Evolutionary conservation across 345 rosid species (phyloP).

Genomic region (Aegle marmelos): DNA sequence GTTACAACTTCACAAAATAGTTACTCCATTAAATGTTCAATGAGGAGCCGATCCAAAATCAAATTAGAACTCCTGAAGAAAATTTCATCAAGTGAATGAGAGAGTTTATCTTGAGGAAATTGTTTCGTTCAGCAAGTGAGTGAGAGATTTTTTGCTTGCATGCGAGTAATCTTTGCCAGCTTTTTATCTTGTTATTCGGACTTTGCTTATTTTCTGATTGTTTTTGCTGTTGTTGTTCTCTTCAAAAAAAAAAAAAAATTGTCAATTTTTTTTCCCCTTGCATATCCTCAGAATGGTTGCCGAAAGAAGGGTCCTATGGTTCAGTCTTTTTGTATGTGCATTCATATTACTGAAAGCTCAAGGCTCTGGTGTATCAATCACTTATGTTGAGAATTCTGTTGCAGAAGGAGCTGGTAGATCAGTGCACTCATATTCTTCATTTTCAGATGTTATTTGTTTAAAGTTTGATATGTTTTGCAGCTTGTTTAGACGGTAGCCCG

Average conservation of each 20-base stretch:
- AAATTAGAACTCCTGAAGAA: too few relatives aligned
- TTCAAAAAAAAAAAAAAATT: too few relatives aligned
- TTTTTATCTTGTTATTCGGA: background rate
- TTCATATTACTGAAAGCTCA: conserved; percentile 38
- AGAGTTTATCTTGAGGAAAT: too few relatives aligned
- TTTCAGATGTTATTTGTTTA: background rate
- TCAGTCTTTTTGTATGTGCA: conserved; percentile 33
- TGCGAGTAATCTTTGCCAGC: background rate
- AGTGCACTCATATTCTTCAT: background rate
- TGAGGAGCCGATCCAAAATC: too few relatives aligned
- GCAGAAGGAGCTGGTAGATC: conserved; percentile 81
- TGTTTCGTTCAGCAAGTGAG: too few relatives aligned
- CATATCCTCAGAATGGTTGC: conserved; percentile 53
- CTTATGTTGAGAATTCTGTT: conserved; percentile 57
- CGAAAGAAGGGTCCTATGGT: conserved; percentile 42
- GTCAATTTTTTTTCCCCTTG: background rate
- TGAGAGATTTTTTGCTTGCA: too few relatives aligned
- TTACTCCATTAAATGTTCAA: too few relatives aligned
- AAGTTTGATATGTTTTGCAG: conserved; percentile 31
- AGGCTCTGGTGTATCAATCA: conserved; percentile 50
- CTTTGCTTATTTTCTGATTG: background rate
- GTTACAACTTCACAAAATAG: too few relatives aligned
- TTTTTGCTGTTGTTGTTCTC: background rate
- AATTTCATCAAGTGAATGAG: too few relatives aligned
- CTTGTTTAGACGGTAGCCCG: conserved; percentile 96